Evolutionary conservation across 768 basidiomycete genomes (phyloP).

Genomic region (Pleurotus citrinopileatus): DNA sequence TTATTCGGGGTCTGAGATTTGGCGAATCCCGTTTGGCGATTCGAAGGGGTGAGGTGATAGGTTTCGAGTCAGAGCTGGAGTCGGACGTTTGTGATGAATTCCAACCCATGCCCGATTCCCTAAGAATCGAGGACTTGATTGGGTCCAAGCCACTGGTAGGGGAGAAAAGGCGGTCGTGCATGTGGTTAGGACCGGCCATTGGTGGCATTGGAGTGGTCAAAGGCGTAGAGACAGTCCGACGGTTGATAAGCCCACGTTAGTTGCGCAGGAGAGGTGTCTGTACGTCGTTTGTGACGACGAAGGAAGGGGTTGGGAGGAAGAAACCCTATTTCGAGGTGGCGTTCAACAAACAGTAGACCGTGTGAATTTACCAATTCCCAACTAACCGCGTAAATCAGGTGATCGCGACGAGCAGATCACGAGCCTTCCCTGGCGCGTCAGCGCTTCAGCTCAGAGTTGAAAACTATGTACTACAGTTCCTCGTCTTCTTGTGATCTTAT

Average conservation of each 20-base stretch:
- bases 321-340: conserved; percentile 12
- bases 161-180: conserved; percentile 8
- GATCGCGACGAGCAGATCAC: conserved; percentile 24
- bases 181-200: conserved; percentile 7
- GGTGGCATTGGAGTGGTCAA: neutral
- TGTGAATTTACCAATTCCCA: conserved; percentile 30
- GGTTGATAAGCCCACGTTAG: conserved; percentile 50
- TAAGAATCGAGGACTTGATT: conserved; percentile 59
- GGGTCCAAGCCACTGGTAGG: conserved; percentile 32
- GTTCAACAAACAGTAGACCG: conserved; percentile 38
- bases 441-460: too few species aligned
- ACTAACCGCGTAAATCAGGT: conserved; percentile 37
- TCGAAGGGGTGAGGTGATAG: conserved; percentile 63
- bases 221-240: conserved; percentile 30
- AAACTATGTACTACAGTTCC: too few species aligned
- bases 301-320: conserved; percentile 15
- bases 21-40: conserved; percentile 70
- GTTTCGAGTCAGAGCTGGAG: conserved; percentile 28
- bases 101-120: conserved; percentile 68
- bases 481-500: too few species aligned
- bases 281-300: conserved; percentile 21
- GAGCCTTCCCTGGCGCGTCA: neutral
- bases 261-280: conserved; percentile 53
- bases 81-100: conserved; percentile 39
- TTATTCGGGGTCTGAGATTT: conserved; percentile 9